Percentiles rank a stretch among this genome's conserved stretches.
Evolutionary conservation across 1,284 basidiomycete genomes (phyloP).

Genomic region (Papiliotrema laurentii): DNA sequence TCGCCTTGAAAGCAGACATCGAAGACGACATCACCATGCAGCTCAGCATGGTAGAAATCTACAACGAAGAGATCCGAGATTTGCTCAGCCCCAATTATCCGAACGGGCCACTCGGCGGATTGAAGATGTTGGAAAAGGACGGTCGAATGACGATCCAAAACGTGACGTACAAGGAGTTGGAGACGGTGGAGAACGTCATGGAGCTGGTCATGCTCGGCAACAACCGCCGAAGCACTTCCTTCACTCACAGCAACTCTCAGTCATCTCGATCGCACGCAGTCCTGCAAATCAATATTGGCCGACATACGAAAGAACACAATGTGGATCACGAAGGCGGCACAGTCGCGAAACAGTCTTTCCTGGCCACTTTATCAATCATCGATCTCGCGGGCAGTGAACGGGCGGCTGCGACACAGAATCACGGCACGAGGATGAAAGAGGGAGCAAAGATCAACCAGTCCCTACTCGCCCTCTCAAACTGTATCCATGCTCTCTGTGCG

Average conservation of each 20-base stretch:
- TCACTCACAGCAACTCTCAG: slow-evolving; percentile 88
- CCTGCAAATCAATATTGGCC: slow-evolving; percentile 84
- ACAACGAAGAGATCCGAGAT: slow-evolving; percentile 57
- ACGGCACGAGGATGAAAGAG: slow-evolving; percentile 96
- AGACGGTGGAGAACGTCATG: slow-evolving; percentile 83
- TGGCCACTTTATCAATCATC: slow-evolving; percentile 90
- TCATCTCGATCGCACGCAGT: slow-evolving; percentile 95
- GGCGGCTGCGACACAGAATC: slow-evolving; percentile 88
- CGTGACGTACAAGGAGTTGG: slow-evolving; percentile 71
- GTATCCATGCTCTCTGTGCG: slow-evolving; percentile 86
- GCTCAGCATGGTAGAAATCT: slow-evolving; percentile 77
- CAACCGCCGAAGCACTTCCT: slow-evolving; percentile 77
- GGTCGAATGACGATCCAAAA: slow-evolving; percentile 74
- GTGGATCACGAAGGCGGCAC: slow-evolving; percentile 35
- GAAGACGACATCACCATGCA: slow-evolving; percentile 95
- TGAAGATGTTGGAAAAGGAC: slow-evolving; percentile 87
- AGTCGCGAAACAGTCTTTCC: slow-evolving; percentile 58
- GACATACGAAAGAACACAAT: slow-evolving; percentile 56
- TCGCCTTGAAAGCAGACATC: slow-evolving; percentile 78
- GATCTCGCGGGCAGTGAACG: slow-evolving; percentile 94
- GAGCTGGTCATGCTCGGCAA: slow-evolving; percentile 85
- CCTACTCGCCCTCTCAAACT: slow-evolving; percentile 87
- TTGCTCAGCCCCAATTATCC: slow-evolving; percentile 51
- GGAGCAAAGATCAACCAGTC: slow-evolving; percentile 98
- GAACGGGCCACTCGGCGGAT: slow-evolving; percentile 65